Evolutionary conservation across 2,329 filamentous ascomycete species (phyloP).

Genomic region (Cercospora sp.): DNA sequence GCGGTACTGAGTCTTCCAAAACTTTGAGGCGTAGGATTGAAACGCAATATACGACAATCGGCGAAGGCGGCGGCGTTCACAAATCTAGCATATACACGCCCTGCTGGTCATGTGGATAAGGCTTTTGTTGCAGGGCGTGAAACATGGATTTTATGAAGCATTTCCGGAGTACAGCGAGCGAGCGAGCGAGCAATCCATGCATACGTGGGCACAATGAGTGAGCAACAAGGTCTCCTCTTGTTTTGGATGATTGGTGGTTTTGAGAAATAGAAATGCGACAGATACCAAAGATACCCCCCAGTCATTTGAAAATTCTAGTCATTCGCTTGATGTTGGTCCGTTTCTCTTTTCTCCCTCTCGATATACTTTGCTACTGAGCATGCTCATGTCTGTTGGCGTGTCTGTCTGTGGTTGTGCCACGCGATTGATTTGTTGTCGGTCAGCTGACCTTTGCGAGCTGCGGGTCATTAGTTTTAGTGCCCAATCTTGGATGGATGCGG

Average conservation of each 20-base stretch:
- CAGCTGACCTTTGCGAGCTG: not conserved
- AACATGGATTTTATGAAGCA: not conserved
- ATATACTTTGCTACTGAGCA: no score
- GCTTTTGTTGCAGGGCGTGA: not conserved
- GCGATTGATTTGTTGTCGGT: not conserved
- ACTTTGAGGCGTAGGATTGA: not conserved
- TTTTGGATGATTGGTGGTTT: not conserved
- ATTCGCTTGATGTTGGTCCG: not conserved
- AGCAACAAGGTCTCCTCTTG: not conserved
- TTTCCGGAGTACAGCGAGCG: not conserved
- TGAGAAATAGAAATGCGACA: constrained; percentile 1
- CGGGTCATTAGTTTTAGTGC: constrained; percentile 45
- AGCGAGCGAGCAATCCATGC: not conserved
- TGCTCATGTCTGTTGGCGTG: no score
- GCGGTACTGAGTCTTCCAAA: not conserved
- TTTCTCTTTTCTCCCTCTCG: not conserved
- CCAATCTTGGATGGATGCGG: not conserved
- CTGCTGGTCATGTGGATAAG: not conserved
- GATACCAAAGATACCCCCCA: constrained; percentile 14
- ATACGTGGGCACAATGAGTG: not conserved
- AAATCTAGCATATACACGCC: not conserved
- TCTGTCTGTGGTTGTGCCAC: not conserved
- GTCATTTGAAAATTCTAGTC: constrained; percentile 1
- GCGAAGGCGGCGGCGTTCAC: not conserved
- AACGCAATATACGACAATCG: not conserved